Conservation (phyloP, 139 green algal genomes). For the Diplosphaera chodatii region DNA sequence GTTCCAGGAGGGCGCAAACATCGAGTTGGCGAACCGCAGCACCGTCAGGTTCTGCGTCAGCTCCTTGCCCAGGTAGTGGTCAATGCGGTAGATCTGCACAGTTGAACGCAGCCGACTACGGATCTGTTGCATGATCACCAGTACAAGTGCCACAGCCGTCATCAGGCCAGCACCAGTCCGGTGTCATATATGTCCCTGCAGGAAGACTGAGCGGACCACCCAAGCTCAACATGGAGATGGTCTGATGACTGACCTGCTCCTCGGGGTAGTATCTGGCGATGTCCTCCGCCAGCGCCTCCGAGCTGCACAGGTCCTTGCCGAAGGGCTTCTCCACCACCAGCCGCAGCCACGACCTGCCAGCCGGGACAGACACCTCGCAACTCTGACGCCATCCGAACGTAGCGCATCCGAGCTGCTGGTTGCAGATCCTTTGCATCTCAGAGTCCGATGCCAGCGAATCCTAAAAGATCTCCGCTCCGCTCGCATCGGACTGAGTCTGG, state of each 20-base stretch:
- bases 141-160: too few species aligned
- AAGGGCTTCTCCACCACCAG: constrained; percentile 89
- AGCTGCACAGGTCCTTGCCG: constrained; percentile 71
- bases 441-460: too few species aligned
- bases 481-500: too few species aligned
- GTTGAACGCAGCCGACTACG: too few species aligned
- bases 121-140: too few species aligned
- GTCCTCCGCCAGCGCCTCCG: constrained; percentile 69
- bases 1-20: constrained; percentile 82
- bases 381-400: too few species aligned
- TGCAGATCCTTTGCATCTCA: too few species aligned
- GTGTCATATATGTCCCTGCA: too few species aligned
- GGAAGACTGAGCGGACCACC: neutral
- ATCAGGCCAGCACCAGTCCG: too few species aligned
- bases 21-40: constrained; percentile 91
- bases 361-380: neutral
- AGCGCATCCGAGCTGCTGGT: too few species aligned
- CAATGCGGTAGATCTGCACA: constrained; percentile 65
- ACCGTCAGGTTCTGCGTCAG: constrained; percentile 94
- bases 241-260: constrained; percentile 74
- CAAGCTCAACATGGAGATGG: too few species aligned
- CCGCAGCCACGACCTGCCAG: constrained; percentile 45
- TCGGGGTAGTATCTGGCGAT: constrained; percentile 80
- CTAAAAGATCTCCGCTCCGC: too few species aligned
- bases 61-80: constrained; percentile 99